Base-by-base conservation (phyloP, 2,329 filamentous ascomycete genomes). In the Cytospora chrysosperma region DNA sequence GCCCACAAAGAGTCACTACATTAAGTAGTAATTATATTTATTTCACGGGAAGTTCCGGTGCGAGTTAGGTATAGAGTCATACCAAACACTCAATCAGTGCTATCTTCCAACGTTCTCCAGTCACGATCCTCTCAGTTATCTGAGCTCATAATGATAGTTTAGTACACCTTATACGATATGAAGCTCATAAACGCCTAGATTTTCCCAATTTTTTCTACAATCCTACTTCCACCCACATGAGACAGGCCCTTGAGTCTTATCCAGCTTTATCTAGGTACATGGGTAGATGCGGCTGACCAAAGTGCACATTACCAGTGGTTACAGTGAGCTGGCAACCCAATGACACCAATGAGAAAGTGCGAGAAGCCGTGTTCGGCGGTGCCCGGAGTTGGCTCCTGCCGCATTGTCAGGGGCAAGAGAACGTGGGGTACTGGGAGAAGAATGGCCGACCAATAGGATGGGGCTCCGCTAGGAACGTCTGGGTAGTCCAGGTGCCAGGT, bases 231-330 rank as follows among this genome's bases (percentile, higher is more conserved):
- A 21, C 4, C n/a, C n/a, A 37, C 34, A 43, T 47, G 27, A 54
- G 37, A 13, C 32, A 34, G 37, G 17, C 21, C 26, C 9, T 51
- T 12, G n/a, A 50, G 21, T 27, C 47, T 27, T 15, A 37, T 15
- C 47, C 34, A 30, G 10, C n/a, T 49, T 27, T 59, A 21, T 60
- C n/a, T n/a, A n/a, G n/a, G n/a, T n/a, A n/a, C n/a, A n/a, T n/a
- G n/a, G n/a, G n/a, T n/a, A n/a, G n/a, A n/a, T n/a, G n/a, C n/a
- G n/a, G 59, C 59, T 61, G 59, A 61, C 59, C 51, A 61, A 61
- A 55, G 26, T 19, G 17, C 12, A 24, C 59, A n/a, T 55, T 17
- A 19, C 19, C 59, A 61, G n/a, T 61, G 59, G 59, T 34, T 49
- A 21, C 30, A n/a, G 40, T 24, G 17, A 34, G 8, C 43, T 47